Evolutionary conservation across 2,329 filamentous ascomycete genomes (phyloP).

Genomic region (Pseudopyrenochaeta lycopersici): DNA sequence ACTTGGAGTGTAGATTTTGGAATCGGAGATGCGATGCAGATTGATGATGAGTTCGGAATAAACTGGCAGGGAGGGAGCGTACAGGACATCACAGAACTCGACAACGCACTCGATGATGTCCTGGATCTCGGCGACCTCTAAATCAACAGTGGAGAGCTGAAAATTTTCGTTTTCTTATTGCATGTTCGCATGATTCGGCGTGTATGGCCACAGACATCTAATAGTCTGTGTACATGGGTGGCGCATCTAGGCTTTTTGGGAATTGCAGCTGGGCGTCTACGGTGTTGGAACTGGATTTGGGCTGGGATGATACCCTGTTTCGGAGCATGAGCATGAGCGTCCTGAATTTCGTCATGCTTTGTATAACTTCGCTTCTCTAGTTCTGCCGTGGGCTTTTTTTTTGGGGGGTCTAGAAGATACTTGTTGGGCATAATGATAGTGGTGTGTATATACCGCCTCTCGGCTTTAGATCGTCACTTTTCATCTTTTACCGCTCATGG

Average conservation of each 20-base stretch:
- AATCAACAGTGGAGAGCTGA: background rate
- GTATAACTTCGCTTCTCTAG: no score
- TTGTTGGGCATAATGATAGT: no score
- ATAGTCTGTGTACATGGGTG: background rate
- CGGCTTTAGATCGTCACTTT: no score
- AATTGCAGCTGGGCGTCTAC: background rate
- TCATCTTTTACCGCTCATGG: no score
- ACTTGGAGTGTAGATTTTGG: slow-evolving; percentile 36
- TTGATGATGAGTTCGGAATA: slow-evolving; percentile 46
- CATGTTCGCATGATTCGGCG: background rate
- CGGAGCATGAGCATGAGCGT: no score
- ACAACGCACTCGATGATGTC: slow-evolving; percentile 51
- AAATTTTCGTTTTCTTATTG: background rate
- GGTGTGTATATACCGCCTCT: no score
- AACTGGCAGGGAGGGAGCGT: slow-evolving; percentile 52
- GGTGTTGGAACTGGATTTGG: slow-evolving; percentile 10
- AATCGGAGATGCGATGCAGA: slow-evolving; percentile 33
- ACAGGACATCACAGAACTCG: slow-evolving; percentile 36
- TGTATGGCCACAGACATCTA: background rate
- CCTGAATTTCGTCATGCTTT: no score
- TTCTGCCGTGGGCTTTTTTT: no score
- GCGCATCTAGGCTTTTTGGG: background rate
- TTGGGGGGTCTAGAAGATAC: no score
- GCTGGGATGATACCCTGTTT: slow-evolving; percentile 29
- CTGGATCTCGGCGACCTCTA: slow-evolving; percentile 39